A percentile compares a stretch with the other conserved stretches of the same genome.
phyloP scores from a whole-genome alignment of 306 rosid species.

The Ceratonia siliqua region DNA sequence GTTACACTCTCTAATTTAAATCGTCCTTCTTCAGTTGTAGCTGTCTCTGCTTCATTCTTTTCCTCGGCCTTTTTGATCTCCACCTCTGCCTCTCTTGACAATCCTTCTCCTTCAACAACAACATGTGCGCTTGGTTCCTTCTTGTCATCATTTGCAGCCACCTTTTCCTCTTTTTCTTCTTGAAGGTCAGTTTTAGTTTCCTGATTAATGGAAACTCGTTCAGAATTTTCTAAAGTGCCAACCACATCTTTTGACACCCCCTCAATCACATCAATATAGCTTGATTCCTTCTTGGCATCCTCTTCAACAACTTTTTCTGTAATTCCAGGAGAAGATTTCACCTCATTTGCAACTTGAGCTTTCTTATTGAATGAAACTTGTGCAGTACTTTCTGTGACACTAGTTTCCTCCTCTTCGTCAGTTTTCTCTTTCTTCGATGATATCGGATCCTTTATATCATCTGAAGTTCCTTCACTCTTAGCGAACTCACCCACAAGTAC shows the following conservation, averaged over 20 bases:
- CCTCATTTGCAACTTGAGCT: conserved; percentile 17
- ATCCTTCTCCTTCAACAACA: conserved; percentile 32
- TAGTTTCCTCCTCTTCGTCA: conserved; percentile 27
- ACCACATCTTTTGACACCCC: conserved; percentile 18
- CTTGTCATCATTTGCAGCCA: conserved; percentile 34
- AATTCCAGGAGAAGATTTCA: conserved; percentile 23
- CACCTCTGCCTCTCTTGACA: conserved; percentile 25
- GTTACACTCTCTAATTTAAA: conserved; percentile 25
- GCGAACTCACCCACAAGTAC: neutral
- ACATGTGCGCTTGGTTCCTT: conserved; percentile 23
- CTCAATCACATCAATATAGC: conserved; percentile 22
- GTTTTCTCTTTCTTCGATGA: conserved; percentile 14
- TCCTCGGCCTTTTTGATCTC: conserved; percentile 31
- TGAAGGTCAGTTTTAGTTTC: conserved; percentile 21
- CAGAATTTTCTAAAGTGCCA: neutral
- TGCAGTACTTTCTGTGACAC: neutral
- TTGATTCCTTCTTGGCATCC: conserved; percentile 26
- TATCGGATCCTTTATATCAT: conserved; percentile 19
- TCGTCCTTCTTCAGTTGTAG: conserved; percentile 11
- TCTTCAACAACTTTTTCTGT: conserved; percentile 3
- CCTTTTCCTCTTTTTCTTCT: conserved; percentile 22
- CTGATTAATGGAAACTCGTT: conserved; percentile 2
- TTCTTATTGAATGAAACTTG: conserved; percentile 18
- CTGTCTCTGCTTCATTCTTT: conserved; percentile 22
- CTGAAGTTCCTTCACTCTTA: conserved; percentile 17